A percentile compares a stretch with the other conserved stretches of the same genome.
Conservation (phyloP, 306 rosid species). For the Pterocarpus santalinus region DNA sequence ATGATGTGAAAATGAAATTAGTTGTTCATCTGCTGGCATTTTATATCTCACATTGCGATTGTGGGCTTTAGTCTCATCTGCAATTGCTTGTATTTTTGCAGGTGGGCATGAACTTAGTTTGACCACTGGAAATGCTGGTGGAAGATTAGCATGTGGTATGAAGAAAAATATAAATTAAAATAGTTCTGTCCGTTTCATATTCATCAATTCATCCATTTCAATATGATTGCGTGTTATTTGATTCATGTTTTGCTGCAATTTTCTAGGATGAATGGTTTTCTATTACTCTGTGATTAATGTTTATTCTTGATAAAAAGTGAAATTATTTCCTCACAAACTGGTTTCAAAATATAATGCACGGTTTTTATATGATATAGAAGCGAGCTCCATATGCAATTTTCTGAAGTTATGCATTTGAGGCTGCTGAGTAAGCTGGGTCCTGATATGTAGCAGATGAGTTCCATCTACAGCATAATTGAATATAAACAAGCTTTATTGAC, state of each 20-base stretch:
- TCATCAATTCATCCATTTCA: constrained; percentile 12
- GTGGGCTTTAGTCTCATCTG: constrained; percentile 27
- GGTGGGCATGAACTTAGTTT: constrained; percentile 93
- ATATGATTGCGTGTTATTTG: constrained; percentile 17
- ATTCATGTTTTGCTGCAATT: constrained; percentile 11
- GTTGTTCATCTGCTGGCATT: constrained; percentile 17
- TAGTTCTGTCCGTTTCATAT: constrained; percentile 16
- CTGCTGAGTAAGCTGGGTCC: neutral
- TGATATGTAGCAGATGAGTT: no score
- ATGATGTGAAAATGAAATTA: constrained; percentile 37
- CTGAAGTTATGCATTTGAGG: neutral
- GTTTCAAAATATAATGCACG: neutral
- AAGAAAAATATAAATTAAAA: constrained; percentile 29
- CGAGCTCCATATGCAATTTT: neutral
- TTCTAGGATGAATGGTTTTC: constrained; percentile 4
- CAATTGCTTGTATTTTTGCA: constrained; percentile 52
- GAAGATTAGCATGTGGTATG: constrained; percentile 97
- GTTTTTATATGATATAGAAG: constrained; percentile 14
- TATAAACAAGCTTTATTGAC: constrained; percentile 3
- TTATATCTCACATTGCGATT: constrained; percentile 20
- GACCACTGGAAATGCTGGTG: constrained; percentile 92
- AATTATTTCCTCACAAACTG: constrained; percentile 28
- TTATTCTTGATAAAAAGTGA: constrained; percentile 19
- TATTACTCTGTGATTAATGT: neutral
- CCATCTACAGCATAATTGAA: constrained; percentile 13